Percentiles rank a stretch among this genome's conserved stretches.
These are phyloP conservation scores for Lichtheimia corymbifera DNA, from an alignment of 371 early-diverging fungal species.

Conservation along the genomic window DNA sequence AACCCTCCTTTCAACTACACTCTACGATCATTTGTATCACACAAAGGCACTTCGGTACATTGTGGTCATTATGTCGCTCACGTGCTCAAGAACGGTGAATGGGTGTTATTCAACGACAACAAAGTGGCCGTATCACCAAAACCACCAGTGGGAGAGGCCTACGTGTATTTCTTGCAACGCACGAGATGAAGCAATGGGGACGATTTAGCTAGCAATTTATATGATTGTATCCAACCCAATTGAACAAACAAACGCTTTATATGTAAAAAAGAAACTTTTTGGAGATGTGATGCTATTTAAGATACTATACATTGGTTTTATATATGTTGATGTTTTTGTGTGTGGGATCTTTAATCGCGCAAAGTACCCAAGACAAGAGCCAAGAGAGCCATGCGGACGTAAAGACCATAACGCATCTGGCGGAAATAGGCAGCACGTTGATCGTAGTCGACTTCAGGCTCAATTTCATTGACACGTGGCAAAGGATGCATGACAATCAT, in stretches of 20 bases:
- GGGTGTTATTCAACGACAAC: constrained; percentile 95
- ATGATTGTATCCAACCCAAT: neutral
- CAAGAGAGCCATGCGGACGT: constrained; percentile 95
- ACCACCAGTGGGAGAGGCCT: constrained; percentile 73
- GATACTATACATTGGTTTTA: neutral
- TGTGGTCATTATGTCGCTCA: constrained; percentile 97
- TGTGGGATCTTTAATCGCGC: constrained; percentile 22
- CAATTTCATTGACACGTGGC: constrained; percentile 94
- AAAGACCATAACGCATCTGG: constrained; percentile 96
- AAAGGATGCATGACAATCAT: constrained; percentile 99
- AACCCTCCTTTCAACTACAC: constrained; percentile 64
- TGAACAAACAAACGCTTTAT: neutral
- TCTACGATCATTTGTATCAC: constrained; percentile 87
- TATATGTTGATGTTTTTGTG: neutral
- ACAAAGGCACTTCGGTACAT: constrained; percentile 95
- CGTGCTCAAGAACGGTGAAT: constrained; percentile 68
- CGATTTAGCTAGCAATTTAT: no score
- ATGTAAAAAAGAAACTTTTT: neutral
- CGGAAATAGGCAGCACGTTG: constrained; percentile 97
- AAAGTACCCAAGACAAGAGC: constrained; percentile 73
- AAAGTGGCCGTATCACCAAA: constrained; percentile 79
- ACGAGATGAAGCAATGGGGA: neutral
- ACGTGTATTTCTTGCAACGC: constrained; percentile 65
- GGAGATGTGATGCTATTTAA: no score
- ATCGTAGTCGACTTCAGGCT: constrained; percentile 95